A percentile compares a stretch with the other conserved stretches of the same genome.
These are phyloP conservation scores for Diaporthe humulicola DNA, from an alignment of 2,329 filamentous ascomycete genomes.

Conservation along the genomic window DNA sequence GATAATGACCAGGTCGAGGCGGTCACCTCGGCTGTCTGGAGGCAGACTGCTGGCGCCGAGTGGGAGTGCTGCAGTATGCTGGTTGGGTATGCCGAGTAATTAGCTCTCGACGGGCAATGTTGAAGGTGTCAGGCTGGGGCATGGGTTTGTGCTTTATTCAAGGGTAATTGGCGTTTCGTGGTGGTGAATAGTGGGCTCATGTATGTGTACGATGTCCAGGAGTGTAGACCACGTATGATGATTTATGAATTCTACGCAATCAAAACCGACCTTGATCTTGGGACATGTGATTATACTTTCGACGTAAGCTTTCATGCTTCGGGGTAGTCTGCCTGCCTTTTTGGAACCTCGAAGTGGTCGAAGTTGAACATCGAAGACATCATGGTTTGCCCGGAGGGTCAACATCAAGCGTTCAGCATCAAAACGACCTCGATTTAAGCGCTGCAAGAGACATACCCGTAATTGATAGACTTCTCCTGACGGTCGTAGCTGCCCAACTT, in stretches of 20 bases:
- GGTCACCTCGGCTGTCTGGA: conserved; percentile 49
- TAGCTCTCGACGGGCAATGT: not conserved
- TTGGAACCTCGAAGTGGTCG: too few relatives aligned
- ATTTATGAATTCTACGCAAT: not conserved
- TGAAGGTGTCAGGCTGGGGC: too few relatives aligned
- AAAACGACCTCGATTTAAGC: too few relatives aligned
- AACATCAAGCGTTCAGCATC: too few relatives aligned
- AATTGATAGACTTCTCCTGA: not conserved
- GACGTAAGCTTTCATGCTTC: not conserved
- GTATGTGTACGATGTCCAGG: not conserved
- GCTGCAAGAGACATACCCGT: too few relatives aligned
- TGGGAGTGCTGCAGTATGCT: conserved; percentile 47
- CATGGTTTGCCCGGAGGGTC: too few relatives aligned
- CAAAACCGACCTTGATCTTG: not conserved
- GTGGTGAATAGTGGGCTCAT: not conserved
- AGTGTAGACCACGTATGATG: not conserved
- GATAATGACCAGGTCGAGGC: conserved; percentile 48
- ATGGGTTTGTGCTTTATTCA: not conserved
- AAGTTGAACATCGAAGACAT: too few relatives aligned
- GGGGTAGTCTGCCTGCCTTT: too few relatives aligned
- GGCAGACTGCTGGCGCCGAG: conserved; percentile 54
- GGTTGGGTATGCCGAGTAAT: conserved; percentile 40
- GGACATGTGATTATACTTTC: not conserved
- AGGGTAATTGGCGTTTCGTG: conserved; percentile 7
- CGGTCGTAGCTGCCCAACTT: not conserved